Percentiles rank a stretch among this genome's conserved stretches.
Evolutionary conservation across 805 yeast genomes (phyloP).

Genomic region (Saccharomycopsis vini): DNA sequence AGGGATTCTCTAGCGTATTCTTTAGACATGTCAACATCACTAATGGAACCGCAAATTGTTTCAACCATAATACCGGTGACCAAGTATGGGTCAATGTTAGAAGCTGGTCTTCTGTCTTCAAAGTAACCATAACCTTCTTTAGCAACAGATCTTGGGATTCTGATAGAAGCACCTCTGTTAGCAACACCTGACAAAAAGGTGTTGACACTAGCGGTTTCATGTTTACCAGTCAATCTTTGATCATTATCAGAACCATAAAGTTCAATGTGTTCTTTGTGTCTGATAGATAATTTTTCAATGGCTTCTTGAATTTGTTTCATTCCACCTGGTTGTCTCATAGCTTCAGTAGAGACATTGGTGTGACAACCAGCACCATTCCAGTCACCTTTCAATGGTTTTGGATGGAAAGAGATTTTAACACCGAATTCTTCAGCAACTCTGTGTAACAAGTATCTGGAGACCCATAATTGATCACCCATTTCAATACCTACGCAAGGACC

Average conservation of each 20-base stretch:
- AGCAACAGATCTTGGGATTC: conserved; percentile 98
- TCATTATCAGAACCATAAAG: conserved; percentile 95
- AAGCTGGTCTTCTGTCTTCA: conserved; percentile 99
- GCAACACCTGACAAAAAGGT: conserved; percentile 95
- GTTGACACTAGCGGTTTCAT: conserved; percentile 94
- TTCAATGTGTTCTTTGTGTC: conserved; percentile 94
- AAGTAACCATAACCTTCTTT: conserved; percentile 97
- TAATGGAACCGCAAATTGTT: conserved; percentile 90
- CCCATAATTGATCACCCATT: conserved; percentile 98
- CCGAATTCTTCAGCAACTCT: conserved; percentile 99
- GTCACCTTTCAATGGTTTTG: conserved; percentile 97
- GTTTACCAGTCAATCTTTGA: conserved; percentile 93
- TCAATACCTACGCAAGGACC: conserved; percentile 94
- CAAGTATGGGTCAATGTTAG: conserved; percentile 97
- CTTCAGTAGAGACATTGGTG: conserved; percentile 91
- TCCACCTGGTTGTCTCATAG: conserved; percentile 93
- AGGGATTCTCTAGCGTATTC: conserved; percentile 67
- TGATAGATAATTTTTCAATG: conserved; percentile 84
- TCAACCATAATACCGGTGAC: conserved; percentile 98
- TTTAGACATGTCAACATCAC: conserved; percentile 90
- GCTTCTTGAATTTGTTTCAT: conserved; percentile 91
- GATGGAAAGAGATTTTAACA: conserved; percentile 97
- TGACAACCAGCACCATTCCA: conserved; percentile 99
- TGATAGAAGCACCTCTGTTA: conserved; percentile 98
- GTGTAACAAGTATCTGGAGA: conserved; percentile 85